These are phyloP conservation scores for Grigorovia humatica DNA, from an alignment of 805 yeast species.

Conservation along the genomic window DNA sequence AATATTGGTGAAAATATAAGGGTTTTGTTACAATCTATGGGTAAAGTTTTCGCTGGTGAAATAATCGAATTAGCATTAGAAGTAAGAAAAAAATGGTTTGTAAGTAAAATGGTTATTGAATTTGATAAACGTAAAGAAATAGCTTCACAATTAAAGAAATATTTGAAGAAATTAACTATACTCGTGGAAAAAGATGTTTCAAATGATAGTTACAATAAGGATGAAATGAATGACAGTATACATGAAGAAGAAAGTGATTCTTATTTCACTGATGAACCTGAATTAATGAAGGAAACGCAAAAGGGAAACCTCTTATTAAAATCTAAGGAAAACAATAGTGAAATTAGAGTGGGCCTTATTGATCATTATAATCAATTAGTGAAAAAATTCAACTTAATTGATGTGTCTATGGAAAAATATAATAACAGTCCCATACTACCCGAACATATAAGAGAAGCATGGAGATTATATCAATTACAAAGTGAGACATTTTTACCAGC, in stretches of 20 bases:
- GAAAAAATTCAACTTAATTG: conserved; percentile 20
- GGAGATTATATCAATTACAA: conserved; percentile 66
- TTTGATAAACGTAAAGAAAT: conserved; percentile 34
- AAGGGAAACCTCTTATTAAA: conserved; percentile 18
- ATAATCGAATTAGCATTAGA: conserved; percentile 72
- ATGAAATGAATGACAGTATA: conserved; percentile 16
- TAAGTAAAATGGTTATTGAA: conserved; percentile 32
- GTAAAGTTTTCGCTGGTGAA: conserved; percentile 85
- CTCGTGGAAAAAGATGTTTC: conserved; percentile 30
- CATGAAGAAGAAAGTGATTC: conserved; percentile 23
- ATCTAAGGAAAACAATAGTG: conserved; percentile 18
- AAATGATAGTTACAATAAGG: conserved; percentile 5
- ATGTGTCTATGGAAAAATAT: conserved; percentile 29
- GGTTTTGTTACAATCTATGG: conserved; percentile 72
- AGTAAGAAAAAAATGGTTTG: conserved; percentile 47
- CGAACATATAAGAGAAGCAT: conserved; percentile 80
- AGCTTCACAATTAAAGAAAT: conserved; percentile 25
- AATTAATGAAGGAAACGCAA: conserved; percentile 12
- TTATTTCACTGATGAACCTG: conserved; percentile 25
- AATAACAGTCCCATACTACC: conserved; percentile 58
- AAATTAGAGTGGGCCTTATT: conserved; percentile 22
- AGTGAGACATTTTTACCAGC: conserved; percentile 51
- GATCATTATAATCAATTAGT: conserved; percentile 24
- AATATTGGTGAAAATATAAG: conserved; percentile 71
- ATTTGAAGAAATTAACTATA: conserved; percentile 29